Evolutionary conservation across 1,284 basidiomycete genomes (phyloP).

Genomic region (Volvariella volvacea): DNA sequence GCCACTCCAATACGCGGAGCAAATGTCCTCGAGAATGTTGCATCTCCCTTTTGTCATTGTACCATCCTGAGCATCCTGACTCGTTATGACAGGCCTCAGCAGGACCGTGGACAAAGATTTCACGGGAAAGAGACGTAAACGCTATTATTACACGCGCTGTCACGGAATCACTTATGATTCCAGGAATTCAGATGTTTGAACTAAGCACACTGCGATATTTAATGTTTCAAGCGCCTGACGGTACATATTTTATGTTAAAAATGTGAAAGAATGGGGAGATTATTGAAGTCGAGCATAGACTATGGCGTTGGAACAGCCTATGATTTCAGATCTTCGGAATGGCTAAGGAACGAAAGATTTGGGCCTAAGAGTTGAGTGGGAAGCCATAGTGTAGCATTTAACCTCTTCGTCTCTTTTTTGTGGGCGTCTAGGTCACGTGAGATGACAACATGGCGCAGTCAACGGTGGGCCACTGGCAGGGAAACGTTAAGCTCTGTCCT

Average conservation of each 20-base stretch:
- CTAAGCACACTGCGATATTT: constrained; percentile 17
- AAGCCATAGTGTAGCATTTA: too few relatives aligned
- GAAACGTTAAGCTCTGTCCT: too few relatives aligned
- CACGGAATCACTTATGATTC: constrained; percentile 15
- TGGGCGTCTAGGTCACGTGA: too few relatives aligned
- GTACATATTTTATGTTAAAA: constrained; percentile 13
- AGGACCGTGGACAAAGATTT: constrained; percentile 19
- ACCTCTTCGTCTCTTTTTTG: too few relatives aligned
- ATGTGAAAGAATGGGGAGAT: constrained; percentile 12
- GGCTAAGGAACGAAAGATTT: constrained; percentile 17
- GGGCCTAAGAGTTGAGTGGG: constrained; percentile 8
- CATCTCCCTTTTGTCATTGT: background rate
- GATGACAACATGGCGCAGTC: too few relatives aligned
- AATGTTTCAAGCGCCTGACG: constrained; percentile 17
- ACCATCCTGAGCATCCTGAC: background rate
- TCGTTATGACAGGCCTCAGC: constrained; percentile 19
- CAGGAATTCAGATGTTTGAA: constrained; percentile 14
- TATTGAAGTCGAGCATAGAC: constrained; percentile 18
- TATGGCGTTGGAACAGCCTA: constrained; percentile 12
- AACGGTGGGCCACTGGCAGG: too few relatives aligned
- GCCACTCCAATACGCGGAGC: too few relatives aligned
- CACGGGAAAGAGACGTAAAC: constrained; percentile 16
- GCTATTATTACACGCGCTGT: constrained; percentile 14
- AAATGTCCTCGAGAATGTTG: too few relatives aligned
- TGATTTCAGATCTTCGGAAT: constrained; percentile 14